Percentiles rank a stretch among this genome's conserved stretches.
Evolutionary conservation across 2,329 filamentous ascomycete genomes (phyloP).

Genomic region (Colletotrichum nymphaeae): DNA sequence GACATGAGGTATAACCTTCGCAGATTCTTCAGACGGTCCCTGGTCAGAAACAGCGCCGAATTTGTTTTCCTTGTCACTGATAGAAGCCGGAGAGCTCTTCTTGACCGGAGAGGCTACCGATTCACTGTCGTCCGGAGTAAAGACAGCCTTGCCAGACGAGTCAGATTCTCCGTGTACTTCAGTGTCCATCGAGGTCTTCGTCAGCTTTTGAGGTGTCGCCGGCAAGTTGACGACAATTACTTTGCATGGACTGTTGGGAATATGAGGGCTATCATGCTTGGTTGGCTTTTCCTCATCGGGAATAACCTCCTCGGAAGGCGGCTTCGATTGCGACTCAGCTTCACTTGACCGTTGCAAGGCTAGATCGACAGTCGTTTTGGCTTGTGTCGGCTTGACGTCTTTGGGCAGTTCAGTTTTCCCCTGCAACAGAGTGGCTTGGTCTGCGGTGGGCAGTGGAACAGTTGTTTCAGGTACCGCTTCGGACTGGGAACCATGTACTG

Average conservation of each 20-base stretch:
- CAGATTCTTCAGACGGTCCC: neutral
- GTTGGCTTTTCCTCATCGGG: slow-evolving; percentile 23
- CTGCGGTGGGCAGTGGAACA: too few species aligned
- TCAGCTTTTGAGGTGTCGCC: slow-evolving; percentile 9
- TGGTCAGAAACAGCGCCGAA: neutral
- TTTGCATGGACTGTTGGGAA: neutral
- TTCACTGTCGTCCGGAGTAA: neutral
- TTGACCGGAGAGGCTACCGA: neutral
- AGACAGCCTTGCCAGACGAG: neutral
- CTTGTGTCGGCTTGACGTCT: neutral
- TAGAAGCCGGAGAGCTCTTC: neutral
- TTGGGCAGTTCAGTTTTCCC: neutral
- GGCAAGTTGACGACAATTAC: slow-evolving; percentile 27
- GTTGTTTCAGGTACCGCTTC: neutral
- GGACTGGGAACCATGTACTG: neutral
- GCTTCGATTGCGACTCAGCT: slow-evolving; percentile 42
- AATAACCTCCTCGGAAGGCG: slow-evolving; percentile 42
- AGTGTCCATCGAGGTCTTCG: neutral
- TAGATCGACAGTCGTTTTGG: neutral
- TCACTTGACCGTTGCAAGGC: neutral
- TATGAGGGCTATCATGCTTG: neutral
- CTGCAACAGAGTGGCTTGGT: neutral
- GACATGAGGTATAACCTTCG: neutral
- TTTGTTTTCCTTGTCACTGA: neutral
- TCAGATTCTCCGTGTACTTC: neutral